A percentile compares a stretch with the other conserved stretches of the same genome.
phyloP scores from a whole-genome alignment of 148 eudicot genomes.

The Diospyros lotus region DNA sequence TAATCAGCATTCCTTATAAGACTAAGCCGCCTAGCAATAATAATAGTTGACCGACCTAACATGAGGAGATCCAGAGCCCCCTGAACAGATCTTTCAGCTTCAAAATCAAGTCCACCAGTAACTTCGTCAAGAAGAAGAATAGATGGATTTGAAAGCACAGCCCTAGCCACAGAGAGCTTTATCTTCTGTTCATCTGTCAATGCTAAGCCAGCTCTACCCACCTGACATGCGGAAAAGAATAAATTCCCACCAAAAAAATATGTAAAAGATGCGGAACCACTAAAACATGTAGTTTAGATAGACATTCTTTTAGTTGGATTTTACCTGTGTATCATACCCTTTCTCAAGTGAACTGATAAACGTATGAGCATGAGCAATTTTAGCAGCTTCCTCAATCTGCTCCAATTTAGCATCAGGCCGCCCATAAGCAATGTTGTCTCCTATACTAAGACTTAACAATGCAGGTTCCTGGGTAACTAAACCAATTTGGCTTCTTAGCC shows the following conservation, averaged over 20 bases:
- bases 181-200: slow-evolving; percentile 96
- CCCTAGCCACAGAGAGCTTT: slow-evolving; percentile 94
- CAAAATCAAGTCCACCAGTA: slow-evolving; percentile 99
- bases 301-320: slow-evolving; percentile 3
- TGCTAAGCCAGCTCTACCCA: slow-evolving; percentile 79
- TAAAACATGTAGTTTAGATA: neutral
- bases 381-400: slow-evolving; percentile 98
- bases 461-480: slow-evolving; percentile 99
- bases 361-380: slow-evolving; percentile 91
- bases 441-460: slow-evolving; percentile 83
- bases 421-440: slow-evolving; percentile 95
- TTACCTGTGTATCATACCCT: slow-evolving; percentile 94
- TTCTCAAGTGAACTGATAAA: slow-evolving; percentile 87
- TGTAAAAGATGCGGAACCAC: neutral
- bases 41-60: slow-evolving; percentile 93
- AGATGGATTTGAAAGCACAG: slow-evolving; percentile 86
- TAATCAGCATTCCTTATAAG: slow-evolving; percentile 91
- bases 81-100: slow-evolving; percentile 95
- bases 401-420: slow-evolving; percentile 62
- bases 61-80: slow-evolving; percentile 88
- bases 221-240: slow-evolving; percentile 39
- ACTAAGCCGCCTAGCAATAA: slow-evolving; percentile 91
- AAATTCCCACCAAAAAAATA: neutral
- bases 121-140: slow-evolving; percentile 97
- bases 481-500: slow-evolving; percentile 97